phyloP scores from a whole-genome alignment of 106 monocot species.

The Agapanthus africanus region DNA sequence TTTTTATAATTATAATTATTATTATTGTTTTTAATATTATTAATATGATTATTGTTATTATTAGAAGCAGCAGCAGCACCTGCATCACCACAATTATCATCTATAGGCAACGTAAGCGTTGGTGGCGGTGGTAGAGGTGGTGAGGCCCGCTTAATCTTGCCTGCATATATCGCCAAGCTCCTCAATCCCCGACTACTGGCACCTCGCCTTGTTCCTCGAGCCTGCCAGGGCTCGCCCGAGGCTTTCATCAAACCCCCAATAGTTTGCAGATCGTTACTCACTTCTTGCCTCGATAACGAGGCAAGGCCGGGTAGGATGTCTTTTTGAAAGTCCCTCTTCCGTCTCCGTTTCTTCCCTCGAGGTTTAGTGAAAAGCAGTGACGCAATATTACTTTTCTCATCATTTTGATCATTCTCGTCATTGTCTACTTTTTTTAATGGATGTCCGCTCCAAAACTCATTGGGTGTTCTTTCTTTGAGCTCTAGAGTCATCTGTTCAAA shows the following conservation, averaged over 20 bases:
- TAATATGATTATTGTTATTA: too few relatives aligned
- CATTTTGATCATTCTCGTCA: background rate
- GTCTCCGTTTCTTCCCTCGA: slow-evolving; percentile 39
- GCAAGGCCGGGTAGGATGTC: slow-evolving; percentile 63
- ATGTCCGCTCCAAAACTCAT: slow-evolving; percentile 6
- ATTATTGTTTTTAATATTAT: too few relatives aligned
- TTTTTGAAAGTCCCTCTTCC: slow-evolving; percentile 67
- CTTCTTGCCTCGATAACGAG: slow-evolving; percentile 53
- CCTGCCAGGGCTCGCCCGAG: too few relatives aligned
- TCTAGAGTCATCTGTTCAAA: slow-evolving; percentile 29
- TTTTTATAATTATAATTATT: too few relatives aligned
- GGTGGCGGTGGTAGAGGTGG: background rate
- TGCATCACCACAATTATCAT: background rate
- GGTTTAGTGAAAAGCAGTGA: slow-evolving; percentile 24
- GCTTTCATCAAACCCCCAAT: slow-evolving; percentile 52
- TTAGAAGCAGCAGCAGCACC: too few relatives aligned
- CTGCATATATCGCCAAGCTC: slow-evolving; percentile 9
- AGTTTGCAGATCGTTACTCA: slow-evolving; percentile 55
- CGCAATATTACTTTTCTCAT: slow-evolving; percentile 7
- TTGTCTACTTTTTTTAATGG: background rate
- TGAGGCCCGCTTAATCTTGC: background rate
- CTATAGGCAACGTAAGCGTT: background rate
- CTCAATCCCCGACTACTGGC: slow-evolving; percentile 5
- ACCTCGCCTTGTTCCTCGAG: background rate
- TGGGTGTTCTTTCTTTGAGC: slow-evolving; percentile 30